Evolutionary conservation across 2,329 filamentous ascomycete species (phyloP), one percentile per base, ranked within the genome.

Genomic region (Calonectria crousiana): DNA sequence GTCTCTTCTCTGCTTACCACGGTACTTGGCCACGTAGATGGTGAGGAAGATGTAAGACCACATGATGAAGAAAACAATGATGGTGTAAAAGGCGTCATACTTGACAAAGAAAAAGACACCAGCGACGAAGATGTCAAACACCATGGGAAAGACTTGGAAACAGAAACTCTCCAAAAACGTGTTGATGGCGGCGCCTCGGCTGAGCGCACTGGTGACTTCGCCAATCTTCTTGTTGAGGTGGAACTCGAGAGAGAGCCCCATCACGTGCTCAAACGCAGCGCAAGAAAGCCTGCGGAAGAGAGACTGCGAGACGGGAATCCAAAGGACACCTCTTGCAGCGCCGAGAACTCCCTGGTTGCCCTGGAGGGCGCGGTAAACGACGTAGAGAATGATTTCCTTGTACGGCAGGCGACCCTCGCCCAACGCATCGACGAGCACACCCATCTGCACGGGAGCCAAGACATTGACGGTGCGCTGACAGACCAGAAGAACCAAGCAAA

Each of bases 221-320:
- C 88, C 88, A n/a, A 87, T 85, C 52, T 87, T 84, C 75, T 89
- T 89, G 78, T 86, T 87, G 1, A 89, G 80, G 69, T 90, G 88
- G 56, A 90, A 90, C 14, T 89, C 88, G 13, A 89, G 81, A 0
- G 87, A 88, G 1, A 89, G 82, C 0, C 83, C 83, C 4, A 88
- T 77, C 0, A 89, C 86, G 62, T 89, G 88, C 69, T 88, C 85
- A 34, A 89, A 89, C 1, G 87, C 86, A 1, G 87, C 86, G 1
- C 78, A 83, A 0, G 86, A 87, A 2, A 89, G 80, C 20, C 85
- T 77, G 1, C 86, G 84, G 74, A 85, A 89, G 6, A 86, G 81
- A 0, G 81, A 84, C 62, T 89, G 88, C 0, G 86, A 84, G 0
- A 89, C 84, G 0, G 87, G 87, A 1, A 89, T 88, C 88, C 88